Evolutionary conservation across 441 rosid genomes (phyloP), one percentile per base, ranked within the genome.

Genomic region (Jatropha podagrica): DNA sequence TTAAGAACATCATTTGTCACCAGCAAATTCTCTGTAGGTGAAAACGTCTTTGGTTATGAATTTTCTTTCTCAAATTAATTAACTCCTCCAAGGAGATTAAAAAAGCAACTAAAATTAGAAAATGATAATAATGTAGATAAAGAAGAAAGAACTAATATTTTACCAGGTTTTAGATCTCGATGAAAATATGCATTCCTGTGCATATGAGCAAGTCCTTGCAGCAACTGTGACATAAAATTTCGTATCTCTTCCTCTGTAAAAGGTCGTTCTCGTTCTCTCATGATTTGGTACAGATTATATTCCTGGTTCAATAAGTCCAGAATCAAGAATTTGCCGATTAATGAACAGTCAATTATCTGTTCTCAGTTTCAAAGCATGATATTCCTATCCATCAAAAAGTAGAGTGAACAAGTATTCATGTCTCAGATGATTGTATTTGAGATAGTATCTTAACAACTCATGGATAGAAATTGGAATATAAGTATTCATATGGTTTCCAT

Each of bases 151-250:
- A 32, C 17, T 56, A 54, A 58, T 12, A 32, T 32, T n/a, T 77
- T 91, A 94, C 99, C 98, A 72, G 97, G 99, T 85, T 96, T 96
- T 60, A 96, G 90, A 84, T 96, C 98, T 70, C 98, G 93, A 80
- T 96, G 99, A 81, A 96, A 94, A 81, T 92, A 94, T 76, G 95
- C 97, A 74, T 86, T 90, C 82, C 81, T 90, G 82, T 96, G 98
- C 95, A 94, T 91, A 82, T 96, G 88, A 65, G 90, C 84, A 72
- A 96, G 96, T 46, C 97, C 99, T 82, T 90, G 98, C 71, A 94
- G 92, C 69, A 92, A 85, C 90, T 96, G 98, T 78, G 89, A 88
- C 84, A 91, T 88, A 92, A 93, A 92, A 74, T 83, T 86, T 73
- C 93, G 83, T 64, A 96, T 81, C 77, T 92, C 95, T 77, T 86